Percentiles rank a stretch among this genome's conserved stretches.
Evolutionary conservation across 75 land plant genomes (phyloP).

Genomic region (Sequoia sempervirens): DNA sequence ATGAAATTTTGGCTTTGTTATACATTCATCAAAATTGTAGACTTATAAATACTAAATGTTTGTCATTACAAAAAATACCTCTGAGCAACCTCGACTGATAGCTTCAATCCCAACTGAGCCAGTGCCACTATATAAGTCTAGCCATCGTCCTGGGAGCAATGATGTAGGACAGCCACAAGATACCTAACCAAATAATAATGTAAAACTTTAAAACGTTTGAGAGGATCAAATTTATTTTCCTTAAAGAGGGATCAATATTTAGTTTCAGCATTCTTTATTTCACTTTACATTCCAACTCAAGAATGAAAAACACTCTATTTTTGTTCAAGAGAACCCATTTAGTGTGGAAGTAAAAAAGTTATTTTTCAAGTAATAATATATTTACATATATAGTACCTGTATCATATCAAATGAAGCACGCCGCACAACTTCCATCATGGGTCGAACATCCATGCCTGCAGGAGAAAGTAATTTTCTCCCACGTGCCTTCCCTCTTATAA

Average conservation of each 20-base stretch:
- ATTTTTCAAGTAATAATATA: not conserved
- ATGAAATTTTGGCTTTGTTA: not conserved
- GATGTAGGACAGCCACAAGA: conserved; percentile 73
- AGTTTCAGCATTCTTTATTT: not conserved
- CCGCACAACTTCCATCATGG: conserved; percentile 99
- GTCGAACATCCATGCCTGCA: conserved; percentile 87
- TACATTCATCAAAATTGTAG: not conserved
- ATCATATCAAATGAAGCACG: conserved; percentile 92
- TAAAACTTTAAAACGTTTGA: not conserved
- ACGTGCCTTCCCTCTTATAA: conserved; percentile 78
- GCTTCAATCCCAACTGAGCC: conserved; percentile 99
- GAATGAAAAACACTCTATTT: not conserved
- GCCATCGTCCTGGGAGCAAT: conserved; percentile 86
- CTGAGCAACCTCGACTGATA: conserved; percentile 89
- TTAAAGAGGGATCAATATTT: not conserved
- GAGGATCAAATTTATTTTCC: not conserved
- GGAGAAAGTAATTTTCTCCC: conserved; percentile 87
- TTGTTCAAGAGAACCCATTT: not conserved
- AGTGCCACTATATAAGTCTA: conserved; percentile 97
- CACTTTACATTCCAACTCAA: not conserved
- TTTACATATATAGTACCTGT: conserved; percentile 47
- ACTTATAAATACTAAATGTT: not conserved
- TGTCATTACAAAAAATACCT: conserved; percentile 41
- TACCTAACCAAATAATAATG: conserved; percentile 34
- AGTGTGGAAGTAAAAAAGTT: not conserved